Evolutionary conservation across 345 rosid species (phyloP).

Genomic region (Cardamine resedifolia): DNA sequence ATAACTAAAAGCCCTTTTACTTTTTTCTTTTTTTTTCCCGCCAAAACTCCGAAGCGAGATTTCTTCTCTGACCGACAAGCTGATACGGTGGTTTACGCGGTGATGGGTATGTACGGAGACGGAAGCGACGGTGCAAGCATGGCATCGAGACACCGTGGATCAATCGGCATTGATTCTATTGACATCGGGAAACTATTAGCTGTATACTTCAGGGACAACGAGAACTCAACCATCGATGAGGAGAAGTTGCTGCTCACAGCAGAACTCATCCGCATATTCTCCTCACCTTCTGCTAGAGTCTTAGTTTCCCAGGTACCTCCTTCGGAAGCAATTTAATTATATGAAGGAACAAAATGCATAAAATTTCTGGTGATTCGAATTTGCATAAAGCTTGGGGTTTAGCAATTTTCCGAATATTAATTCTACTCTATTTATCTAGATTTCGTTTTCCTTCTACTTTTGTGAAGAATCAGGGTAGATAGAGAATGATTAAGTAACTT

Average conservation of each 20-base stretch:
- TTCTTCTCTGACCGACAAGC: not conserved
- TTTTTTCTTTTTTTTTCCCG: slow-evolving; percentile 26
- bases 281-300: slow-evolving; percentile 47
- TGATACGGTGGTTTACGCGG: slow-evolving; percentile 11
- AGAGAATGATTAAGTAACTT: not conserved
- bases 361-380: not conserved
- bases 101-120: slow-evolving; percentile 42
- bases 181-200: slow-evolving; percentile 48
- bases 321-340: not conserved
- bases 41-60: slow-evolving; percentile 13
- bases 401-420: not conserved
- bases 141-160: slow-evolving; percentile 29
- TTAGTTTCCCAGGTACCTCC: slow-evolving; percentile 61
- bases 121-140: slow-evolving; percentile 27
- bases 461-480: not conserved
- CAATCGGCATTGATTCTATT: slow-evolving; percentile 36
- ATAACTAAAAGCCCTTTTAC: not conserved
- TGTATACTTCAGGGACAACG: slow-evolving; percentile 61
- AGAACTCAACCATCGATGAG: slow-evolving; percentile 47
- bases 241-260: slow-evolving; percentile 52
- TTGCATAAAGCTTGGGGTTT: not conserved
- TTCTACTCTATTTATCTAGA: not conserved
- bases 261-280: slow-evolving; percentile 70
- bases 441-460: not conserved
- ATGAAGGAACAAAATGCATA: too few relatives aligned